Conservation (phyloP, 2,329 filamentous ascomycete species). For the Xylogone sp. region DNA sequence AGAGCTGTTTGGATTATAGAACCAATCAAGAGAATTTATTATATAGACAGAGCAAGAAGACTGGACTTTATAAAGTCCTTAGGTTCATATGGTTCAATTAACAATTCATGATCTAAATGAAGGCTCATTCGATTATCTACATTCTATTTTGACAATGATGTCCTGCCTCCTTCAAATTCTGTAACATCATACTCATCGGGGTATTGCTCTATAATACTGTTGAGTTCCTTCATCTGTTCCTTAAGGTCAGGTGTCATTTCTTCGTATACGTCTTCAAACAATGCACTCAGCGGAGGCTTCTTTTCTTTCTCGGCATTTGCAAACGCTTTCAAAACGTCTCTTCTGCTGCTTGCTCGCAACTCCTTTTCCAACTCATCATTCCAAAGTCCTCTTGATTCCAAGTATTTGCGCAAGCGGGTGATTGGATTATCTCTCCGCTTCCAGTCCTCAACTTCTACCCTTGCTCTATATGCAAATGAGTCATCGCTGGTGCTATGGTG, state of each 20-base stretch:
- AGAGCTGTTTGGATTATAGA: background rate
- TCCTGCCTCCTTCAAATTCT: constrained; percentile 67
- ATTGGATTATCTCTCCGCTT: constrained; percentile 87
- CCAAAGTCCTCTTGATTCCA: constrained; percentile 82
- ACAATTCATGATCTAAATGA: too few relatives aligned
- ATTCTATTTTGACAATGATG: constrained; percentile 9
- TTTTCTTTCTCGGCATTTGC: constrained; percentile 77
- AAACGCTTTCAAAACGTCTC: constrained; percentile 81
- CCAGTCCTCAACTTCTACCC: constrained; percentile 93
- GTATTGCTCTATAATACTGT: constrained; percentile 75
- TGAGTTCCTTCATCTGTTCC: constrained; percentile 73
- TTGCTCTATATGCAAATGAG: constrained; percentile 90
- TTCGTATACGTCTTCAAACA: constrained; percentile 91
- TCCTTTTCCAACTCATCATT: constrained; percentile 78
- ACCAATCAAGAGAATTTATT: too few relatives aligned
- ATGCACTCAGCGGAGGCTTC: constrained; percentile 65
- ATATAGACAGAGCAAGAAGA: too few relatives aligned
- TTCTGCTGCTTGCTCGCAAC: constrained; percentile 60
- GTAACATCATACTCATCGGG: constrained; percentile 86
- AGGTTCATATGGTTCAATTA: too few relatives aligned
- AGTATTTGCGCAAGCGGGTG: constrained; percentile 80
- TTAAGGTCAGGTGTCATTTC: constrained; percentile 75
- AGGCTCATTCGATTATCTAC: too few relatives aligned
- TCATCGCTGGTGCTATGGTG: constrained; percentile 98
- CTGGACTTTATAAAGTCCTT: too few relatives aligned